Evolutionary conservation across 352 stramenopile species (phyloP), one percentile per base, ranked within the genome.

Genomic region (Globisporangium carolinianum): DNA sequence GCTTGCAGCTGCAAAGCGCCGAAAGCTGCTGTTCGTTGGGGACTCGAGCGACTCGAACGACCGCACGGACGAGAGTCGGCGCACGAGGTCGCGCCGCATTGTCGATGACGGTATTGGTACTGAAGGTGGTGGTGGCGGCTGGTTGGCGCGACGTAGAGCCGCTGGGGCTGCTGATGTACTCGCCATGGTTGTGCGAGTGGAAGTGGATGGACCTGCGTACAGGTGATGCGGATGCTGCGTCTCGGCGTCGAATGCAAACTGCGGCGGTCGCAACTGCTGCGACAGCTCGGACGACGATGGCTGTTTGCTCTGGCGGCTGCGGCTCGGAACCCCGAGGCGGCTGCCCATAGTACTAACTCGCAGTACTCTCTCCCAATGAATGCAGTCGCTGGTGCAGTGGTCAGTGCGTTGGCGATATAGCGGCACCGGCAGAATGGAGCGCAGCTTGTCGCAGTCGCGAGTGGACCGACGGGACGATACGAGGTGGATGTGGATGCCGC

Each of bases 11-110:
- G 45, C 45, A 17, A 35, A 32, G 3, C 35, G 49, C 17, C n/a
- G 37, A 5, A 49, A 55, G 18, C 52, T 61, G 47, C 36, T 57
- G 1, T 24, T 24, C 32, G 41, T 32, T 0, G 49, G 57, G 24
- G 51, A 62, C 38, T 62, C 43, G 49, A 60, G 32, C 43, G 57
- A 57, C 18, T 56, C 41, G 18, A 62, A 24, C 4, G 57, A 62
- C n/a, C 57, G 57, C 9, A 56, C 36, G 9, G 57, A 62, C 49
- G 57, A 62, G n/a, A 62, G 47, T 7, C 17, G 41, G 15, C 57
- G 57, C 49, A 62, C 57, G n/a, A 57, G 57, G 14, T 62, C 37
- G 18, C 55, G 15, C 38, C 57, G 57, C n/a, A 47, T 37, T 12
- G 49, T 37, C 0, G 36, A 7, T 1, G 36, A 12, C n/a, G 55